Evolutionary conservation across 768 basidiomycete species (phyloP).

Genomic region (Boletus pseudo-olivaceus): DNA sequence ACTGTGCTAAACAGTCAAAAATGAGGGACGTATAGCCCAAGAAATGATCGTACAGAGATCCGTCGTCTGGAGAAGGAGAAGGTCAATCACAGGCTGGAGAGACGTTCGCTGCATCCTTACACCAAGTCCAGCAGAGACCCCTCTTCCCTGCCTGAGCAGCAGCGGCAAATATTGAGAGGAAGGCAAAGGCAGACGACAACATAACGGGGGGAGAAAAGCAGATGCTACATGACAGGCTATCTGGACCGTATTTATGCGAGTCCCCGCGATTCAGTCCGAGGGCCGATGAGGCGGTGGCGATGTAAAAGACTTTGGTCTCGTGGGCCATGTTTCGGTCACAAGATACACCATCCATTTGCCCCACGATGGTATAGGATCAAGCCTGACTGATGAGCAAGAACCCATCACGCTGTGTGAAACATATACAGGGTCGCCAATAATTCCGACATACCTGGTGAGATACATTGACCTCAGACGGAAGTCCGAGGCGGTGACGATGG

Average conservation of each 20-base stretch:
- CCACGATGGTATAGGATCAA: background rate
- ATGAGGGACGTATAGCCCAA: background rate
- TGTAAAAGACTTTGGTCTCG: background rate
- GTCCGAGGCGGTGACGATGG: background rate
- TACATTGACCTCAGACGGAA: background rate
- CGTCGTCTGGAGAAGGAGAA: conserved; percentile 20
- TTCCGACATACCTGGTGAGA: background rate
- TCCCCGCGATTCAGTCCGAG: background rate
- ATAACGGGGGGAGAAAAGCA: conserved; percentile 6
- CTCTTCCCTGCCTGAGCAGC: conserved; percentile 35
- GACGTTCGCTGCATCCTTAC: conserved; percentile 8
- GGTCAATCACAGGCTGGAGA: background rate
- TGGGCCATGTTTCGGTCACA: background rate
- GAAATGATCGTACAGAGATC: conserved; percentile 24
- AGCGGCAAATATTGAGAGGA: conserved; percentile 16
- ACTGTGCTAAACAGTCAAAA: conserved; percentile 13
- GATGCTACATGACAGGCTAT: background rate
- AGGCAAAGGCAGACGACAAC: conserved; percentile 16
- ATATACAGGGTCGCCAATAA: background rate
- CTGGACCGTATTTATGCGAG: conserved; percentile 11
- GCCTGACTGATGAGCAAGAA: background rate
- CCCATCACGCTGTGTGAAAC: background rate
- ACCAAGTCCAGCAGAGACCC: conserved; percentile 37
- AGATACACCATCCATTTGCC: background rate
- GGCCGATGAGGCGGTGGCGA: background rate